A percentile compares a stretch with the other conserved stretches of the same genome.
Conservation (phyloP, 169 alveolate genomes). For the Eimeria necatrix region DNA sequence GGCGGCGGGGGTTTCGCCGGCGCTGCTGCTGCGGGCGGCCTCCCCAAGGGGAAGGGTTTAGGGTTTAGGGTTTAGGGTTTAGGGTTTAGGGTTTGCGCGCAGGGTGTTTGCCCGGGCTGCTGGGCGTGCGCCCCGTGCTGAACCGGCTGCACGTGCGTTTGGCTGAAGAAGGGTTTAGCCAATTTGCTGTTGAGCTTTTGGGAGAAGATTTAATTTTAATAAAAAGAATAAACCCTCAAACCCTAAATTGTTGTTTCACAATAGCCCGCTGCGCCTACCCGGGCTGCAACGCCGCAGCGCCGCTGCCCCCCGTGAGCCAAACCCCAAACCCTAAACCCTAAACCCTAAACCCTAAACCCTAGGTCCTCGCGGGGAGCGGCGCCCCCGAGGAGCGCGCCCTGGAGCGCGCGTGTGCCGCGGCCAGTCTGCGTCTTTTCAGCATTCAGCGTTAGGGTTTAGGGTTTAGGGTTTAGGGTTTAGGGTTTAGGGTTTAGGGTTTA, state of each 20-base stretch:
- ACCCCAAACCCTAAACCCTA: constrained; percentile 23
- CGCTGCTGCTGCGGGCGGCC: no score
- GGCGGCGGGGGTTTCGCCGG: no score
- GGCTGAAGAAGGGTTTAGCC: constrained; percentile 84
- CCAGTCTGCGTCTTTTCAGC: background rate
- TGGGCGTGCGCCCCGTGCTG: constrained; percentile 87
- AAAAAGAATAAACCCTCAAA: constrained; percentile 83
- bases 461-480: constrained; percentile 27
- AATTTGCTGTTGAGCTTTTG: constrained; percentile 77
- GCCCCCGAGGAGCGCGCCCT: no score
- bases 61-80: constrained; percentile 36
- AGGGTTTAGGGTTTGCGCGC: constrained; percentile 37
- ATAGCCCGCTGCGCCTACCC: constrained; percentile 78
- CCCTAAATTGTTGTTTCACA: constrained; percentile 81
- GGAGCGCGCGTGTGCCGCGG: background rate
- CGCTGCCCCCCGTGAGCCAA: constrained; percentile 58
- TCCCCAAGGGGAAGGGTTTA: background rate
- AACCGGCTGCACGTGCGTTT: constrained; percentile 88
- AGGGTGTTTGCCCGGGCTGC: constrained; percentile 84
- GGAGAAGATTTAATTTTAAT: constrained; percentile 83
- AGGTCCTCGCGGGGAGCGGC: background rate
- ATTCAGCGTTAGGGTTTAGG: constrained; percentile 6
- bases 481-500: background rate
- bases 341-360: constrained; percentile 36
- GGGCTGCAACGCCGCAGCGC: background rate